Evolutionary conservation across 352 stramenopile species (phyloP), one percentile per base, ranked within the genome.

Genomic region (Phytophthora crassamura): DNA sequence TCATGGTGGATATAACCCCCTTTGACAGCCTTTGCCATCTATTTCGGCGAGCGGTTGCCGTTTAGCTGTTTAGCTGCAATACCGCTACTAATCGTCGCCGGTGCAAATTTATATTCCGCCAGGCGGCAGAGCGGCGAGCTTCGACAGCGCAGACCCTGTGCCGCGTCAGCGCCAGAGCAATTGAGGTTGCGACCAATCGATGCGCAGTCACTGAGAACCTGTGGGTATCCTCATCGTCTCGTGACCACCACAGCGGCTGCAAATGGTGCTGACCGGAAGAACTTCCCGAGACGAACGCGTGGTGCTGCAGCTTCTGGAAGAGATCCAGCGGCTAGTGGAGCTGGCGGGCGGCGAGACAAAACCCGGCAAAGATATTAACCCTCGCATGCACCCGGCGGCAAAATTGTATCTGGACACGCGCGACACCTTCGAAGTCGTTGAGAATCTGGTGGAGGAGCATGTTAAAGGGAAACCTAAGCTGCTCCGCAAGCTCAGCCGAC

Each of bases 371-470:
- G 64, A 63, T 10, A 34, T 67, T 0, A 85, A 78, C 30, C 61
- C 77, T 41, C 66, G 76, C 2, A 69, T 88, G 41, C 72, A 79
- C n/a, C 80, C 82, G 7, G 84, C 84, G 3, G 82, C 84, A 20
- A 88, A 88, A 64, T 69, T 93, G 45, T 93, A 90, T 55, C 69
- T 93, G 15, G 82, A 91, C 64, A 93, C 82, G 15, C 82, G 84
- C 28, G 82, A 93, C 52, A 82, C 82, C 8, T 93, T 90, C 43
- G 80, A 93, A 53, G 80, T 72, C 0, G 81, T 89, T 40, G 82
- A 93, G 48, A 68, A 77, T 9, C 55, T 80, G 34, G 72, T 90
- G 14, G 81, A 91, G 42, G 61, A 78, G 48, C 64, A 77, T 38
- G 33, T 78, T 15, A 62, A 65, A 3, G 70, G 78, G 16, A 76